phyloP scores from a whole-genome alignment of 2,329 filamentous ascomycete genomes.

The Colletotrichum echinochloae region DNA sequence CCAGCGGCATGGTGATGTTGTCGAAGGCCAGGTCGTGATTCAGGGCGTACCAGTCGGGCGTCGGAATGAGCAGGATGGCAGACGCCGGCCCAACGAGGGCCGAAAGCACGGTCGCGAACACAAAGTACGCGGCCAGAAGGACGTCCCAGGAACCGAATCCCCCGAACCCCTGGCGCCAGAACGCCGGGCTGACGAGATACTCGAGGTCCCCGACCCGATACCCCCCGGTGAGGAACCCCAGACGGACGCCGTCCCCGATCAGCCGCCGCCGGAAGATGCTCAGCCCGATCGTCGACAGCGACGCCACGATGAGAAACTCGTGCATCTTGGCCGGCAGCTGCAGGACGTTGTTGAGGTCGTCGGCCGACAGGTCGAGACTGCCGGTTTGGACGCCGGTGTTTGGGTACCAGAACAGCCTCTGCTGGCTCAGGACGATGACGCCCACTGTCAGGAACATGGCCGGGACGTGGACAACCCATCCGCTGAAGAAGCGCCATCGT shows the following conservation, averaged over 20 bases:
- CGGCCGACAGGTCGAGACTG: neutral
- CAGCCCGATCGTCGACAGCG: conserved; percentile 27
- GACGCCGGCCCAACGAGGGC: conserved; percentile 35
- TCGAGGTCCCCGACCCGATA: conserved; percentile 34
- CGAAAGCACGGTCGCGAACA: conserved; percentile 27
- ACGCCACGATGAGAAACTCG: conserved; percentile 29
- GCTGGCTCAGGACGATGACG: conserved; percentile 14
- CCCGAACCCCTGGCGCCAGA: conserved; percentile 11
- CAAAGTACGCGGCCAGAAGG: neutral
- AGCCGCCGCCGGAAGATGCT: conserved; percentile 14
- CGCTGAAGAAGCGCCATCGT: conserved; percentile 7
- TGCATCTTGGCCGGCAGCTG: conserved; percentile 31
- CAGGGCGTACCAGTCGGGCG: conserved; percentile 11
- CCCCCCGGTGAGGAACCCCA: conserved; percentile 32
- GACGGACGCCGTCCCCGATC: conserved; percentile 21
- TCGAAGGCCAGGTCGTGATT: neutral
- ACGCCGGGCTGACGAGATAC: conserved; percentile 22
- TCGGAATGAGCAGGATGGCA: conserved; percentile 35
- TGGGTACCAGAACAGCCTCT: conserved; percentile 27
- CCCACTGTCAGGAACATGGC: conserved; percentile 9
- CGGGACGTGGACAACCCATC: conserved; percentile 28
- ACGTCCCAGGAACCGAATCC: neutral
- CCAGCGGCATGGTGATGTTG: neutral
- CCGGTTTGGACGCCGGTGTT: neutral
- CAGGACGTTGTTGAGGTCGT: conserved; percentile 27